phyloP scores from a whole-genome alignment of 2,329 filamentous ascomycete species.

The Aspergillus vadensis region DNA sequence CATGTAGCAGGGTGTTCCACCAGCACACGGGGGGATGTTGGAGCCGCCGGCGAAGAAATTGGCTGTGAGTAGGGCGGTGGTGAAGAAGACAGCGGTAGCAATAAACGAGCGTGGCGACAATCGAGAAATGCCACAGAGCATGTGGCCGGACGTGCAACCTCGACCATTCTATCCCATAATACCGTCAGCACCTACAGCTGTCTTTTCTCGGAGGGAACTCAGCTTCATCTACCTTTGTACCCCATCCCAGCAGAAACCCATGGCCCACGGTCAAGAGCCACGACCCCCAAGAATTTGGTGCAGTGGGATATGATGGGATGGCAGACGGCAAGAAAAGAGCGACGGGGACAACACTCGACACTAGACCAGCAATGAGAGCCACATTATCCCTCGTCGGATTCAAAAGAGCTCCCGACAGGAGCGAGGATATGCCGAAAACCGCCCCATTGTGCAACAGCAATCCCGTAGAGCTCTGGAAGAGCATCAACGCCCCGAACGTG shows the following conservation, averaged over 20 bases:
- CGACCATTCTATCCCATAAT: constrained; percentile 41
- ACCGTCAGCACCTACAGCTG: not conserved
- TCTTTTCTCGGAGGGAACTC: not conserved
- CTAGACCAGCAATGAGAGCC: constrained; percentile 50
- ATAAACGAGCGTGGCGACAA: constrained; percentile 53
- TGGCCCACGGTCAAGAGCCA: constrained; percentile 44
- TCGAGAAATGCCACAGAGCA: constrained; percentile 56
- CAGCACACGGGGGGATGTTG: constrained; percentile 44
- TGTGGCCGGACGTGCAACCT: constrained; percentile 59
- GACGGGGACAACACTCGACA: constrained; percentile 47
- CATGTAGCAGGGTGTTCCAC: constrained; percentile 49
- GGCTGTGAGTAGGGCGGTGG: constrained; percentile 46
- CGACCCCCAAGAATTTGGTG: constrained; percentile 37
- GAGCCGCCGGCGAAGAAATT: constrained; percentile 38
- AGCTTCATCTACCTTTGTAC: constrained; percentile 50
- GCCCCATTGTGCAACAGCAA: constrained; percentile 55
- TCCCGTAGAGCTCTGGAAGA: constrained; percentile 53
- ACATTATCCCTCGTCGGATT: constrained; percentile 46
- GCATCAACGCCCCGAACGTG: constrained; percentile 52
- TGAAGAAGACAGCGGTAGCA: constrained; percentile 50
- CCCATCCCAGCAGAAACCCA: constrained; percentile 53
- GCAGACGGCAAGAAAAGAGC: constrained; percentile 48
- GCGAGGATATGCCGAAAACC: constrained; percentile 54
- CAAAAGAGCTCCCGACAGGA: constrained; percentile 46
- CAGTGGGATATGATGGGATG: constrained; percentile 46